Conservation (phyloP, 2,329 filamentous ascomycete genomes). For the Neonectria ditissima region DNA sequence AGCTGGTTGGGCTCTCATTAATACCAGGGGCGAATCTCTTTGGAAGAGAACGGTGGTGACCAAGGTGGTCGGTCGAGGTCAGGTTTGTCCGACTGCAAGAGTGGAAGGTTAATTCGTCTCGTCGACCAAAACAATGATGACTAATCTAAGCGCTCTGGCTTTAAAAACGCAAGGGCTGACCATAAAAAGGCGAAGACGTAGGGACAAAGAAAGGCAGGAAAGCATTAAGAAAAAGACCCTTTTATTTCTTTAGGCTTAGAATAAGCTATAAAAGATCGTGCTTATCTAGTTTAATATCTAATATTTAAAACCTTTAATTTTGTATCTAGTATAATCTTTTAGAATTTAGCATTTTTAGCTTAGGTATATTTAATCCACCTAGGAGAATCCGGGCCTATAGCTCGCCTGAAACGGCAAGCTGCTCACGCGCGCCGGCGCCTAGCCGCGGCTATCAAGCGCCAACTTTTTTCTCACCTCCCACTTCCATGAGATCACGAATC, state of each 20-base stretch:
- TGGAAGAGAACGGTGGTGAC: background rate
- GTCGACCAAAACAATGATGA: slow-evolving; percentile 1
- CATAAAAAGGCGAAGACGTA: background rate
- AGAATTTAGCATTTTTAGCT: slow-evolving; percentile 7
- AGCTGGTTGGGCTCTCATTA: slow-evolving; percentile 19
- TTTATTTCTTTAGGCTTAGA: background rate
- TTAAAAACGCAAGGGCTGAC: background rate
- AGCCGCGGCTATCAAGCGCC: slow-evolving; percentile 42
- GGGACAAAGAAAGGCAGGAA: background rate
- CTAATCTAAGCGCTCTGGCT: slow-evolving; percentile 11
- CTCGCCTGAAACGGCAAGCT: background rate
- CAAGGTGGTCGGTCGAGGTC: background rate
- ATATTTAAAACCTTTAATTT: background rate
- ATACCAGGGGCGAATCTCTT: background rate
- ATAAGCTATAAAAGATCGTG: background rate
- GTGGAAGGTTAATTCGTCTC: background rate
- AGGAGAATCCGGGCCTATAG: slow-evolving; percentile 10
- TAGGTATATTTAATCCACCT: slow-evolving; percentile 13
- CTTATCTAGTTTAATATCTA: background rate
- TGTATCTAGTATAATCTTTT: background rate
- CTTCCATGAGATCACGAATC: slow-evolving; percentile 45
- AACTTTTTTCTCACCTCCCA: slow-evolving; percentile 32
- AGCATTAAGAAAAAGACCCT: background rate
- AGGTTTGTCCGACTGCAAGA: background rate
- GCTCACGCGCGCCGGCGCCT: slow-evolving; percentile 31